Conservation (phyloP, 1,139 yeast genomes). For the Pneumocystis oryctolagi region DNA sequence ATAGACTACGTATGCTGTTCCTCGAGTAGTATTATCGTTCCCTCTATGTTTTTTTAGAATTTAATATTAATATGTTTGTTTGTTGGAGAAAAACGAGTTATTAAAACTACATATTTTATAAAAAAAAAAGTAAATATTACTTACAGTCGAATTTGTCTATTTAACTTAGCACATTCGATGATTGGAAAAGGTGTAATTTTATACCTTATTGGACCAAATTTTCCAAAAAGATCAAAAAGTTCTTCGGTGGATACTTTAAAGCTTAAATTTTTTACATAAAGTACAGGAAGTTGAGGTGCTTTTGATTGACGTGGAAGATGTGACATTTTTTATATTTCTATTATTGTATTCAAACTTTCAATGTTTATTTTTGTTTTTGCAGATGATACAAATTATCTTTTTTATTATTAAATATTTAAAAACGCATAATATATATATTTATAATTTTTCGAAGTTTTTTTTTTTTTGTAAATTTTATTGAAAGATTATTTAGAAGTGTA, state of each 20-base stretch:
- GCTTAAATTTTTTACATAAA: constrained; percentile 46
- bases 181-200: background rate
- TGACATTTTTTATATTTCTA: background rate
- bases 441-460: background rate
- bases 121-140: background rate
- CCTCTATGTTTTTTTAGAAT: constrained; percentile 31
- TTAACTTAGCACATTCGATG: background rate
- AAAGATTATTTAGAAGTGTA: too few species aligned
- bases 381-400: background rate
- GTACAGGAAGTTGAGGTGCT: constrained; percentile 15
- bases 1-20: constrained; percentile 46
- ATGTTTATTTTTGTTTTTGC: background rate
- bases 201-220: constrained; percentile 36
- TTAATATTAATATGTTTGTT: constrained; percentile 5
- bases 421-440: background rate
- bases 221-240: constrained; percentile 40
- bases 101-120: background rate
- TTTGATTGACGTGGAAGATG: background rate
- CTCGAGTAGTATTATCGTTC: constrained; percentile 31
- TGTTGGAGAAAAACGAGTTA: background rate
- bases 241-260: constrained; percentile 36
- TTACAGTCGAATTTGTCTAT: constrained; percentile 21
- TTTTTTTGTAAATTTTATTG: background rate
- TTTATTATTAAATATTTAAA: background rate
- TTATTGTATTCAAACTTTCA: background rate